Evolutionary conservation across 257 asterid genomes (phyloP).

Genomic region (Osmanthus fragrans): DNA sequence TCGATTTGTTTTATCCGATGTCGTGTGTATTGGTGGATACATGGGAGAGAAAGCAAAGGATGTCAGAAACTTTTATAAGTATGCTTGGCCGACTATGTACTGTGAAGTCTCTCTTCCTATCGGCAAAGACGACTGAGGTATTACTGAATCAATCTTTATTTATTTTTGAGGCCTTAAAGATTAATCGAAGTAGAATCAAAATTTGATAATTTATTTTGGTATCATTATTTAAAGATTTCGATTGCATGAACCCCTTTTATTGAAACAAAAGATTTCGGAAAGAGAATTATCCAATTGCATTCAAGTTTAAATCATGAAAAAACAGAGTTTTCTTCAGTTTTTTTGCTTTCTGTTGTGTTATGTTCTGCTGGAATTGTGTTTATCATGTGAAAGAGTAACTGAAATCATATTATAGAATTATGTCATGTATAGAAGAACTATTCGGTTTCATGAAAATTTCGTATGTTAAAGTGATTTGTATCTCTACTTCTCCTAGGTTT

Average conservation of each 20-base stretch:
- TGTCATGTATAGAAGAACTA: neutral
- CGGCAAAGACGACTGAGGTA: constrained; percentile 53
- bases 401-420: neutral
- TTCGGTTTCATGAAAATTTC: neutral
- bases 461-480: constrained; percentile 11
- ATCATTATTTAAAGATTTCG: neutral
- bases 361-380: neutral
- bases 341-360: neutral
- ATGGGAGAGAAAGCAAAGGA: constrained; percentile 31
- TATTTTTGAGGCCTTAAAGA: neutral
- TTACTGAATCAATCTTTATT: constrained; percentile 12
- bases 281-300: neutral
- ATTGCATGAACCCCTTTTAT: too few relatives aligned
- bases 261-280: neutral
- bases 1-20: constrained; percentile 38
- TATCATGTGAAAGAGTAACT: neutral
- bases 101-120: constrained; percentile 36
- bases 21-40: constrained; percentile 24
- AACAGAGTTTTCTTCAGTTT: neutral
- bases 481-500: constrained; percentile 31
- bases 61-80: constrained; percentile 26
- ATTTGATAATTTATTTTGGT: neutral
- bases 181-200: neutral
- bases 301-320: neutral
- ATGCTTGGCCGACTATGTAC: constrained; percentile 41